These are phyloP conservation scores for Calonectria henricotiae DNA, from an alignment of 2,329 filamentous ascomycete species.

Conservation along the genomic window DNA sequence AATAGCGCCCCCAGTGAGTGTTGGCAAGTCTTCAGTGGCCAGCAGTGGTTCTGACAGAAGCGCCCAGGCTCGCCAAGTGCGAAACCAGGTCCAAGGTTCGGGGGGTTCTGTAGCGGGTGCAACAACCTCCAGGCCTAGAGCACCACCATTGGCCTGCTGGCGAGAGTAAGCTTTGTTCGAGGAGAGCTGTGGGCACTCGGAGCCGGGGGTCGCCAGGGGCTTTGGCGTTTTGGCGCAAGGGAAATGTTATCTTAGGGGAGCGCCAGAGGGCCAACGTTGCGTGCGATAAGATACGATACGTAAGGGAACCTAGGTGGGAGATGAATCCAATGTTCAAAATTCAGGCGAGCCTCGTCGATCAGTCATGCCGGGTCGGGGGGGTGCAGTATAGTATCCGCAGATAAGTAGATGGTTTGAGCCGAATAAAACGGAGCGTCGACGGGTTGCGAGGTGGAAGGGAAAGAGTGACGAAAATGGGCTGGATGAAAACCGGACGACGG, in stretches of 20 bases:
- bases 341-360: conserved; percentile 42
- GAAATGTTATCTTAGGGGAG: conserved; percentile 46
- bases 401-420: neutral
- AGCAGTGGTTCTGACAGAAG: conserved; percentile 19
- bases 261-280: conserved; percentile 34
- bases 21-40: conserved; percentile 31
- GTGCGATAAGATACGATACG: conserved; percentile 44
- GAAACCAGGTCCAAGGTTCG: conserved; percentile 31
- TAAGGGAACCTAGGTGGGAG: conserved; percentile 33
- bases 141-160: conserved; percentile 30
- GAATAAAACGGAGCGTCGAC: conserved; percentile 19
- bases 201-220: conserved; percentile 33
- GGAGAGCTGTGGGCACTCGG: conserved; percentile 25
- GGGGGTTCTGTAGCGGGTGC: conserved; percentile 31
- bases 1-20: conserved; percentile 44
- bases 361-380: conserved; percentile 33
- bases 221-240: conserved; percentile 44
- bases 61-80: conserved; percentile 25
- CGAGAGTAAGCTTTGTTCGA: conserved; percentile 30
- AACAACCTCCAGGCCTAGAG: conserved; percentile 30
- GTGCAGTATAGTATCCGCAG: conserved; percentile 15
- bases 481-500: conserved; percentile 20
- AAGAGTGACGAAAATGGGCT: neutral
- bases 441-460: neutral
- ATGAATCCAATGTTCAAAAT: conserved; percentile 43